Conservation (phyloP, 164 flowering plant genomes). For the Pachysandra terminalis region DNA sequence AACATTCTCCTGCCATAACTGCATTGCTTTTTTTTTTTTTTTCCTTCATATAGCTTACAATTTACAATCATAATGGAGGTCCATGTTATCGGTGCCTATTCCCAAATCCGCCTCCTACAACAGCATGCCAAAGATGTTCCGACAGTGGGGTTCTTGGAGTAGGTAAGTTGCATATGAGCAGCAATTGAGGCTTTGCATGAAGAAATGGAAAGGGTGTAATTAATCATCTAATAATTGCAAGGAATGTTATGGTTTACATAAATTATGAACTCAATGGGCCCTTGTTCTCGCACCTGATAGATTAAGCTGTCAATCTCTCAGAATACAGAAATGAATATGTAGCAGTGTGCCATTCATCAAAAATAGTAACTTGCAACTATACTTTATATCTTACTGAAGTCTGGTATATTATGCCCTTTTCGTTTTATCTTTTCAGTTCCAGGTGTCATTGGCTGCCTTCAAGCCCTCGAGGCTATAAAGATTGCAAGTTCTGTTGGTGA, state of each 20-base stretch:
- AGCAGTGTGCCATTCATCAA: not conserved
- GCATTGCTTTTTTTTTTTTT: not conserved
- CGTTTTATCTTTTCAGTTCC: constrained; percentile 55
- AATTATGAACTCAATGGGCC: not conserved
- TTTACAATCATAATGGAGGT: constrained; percentile 86
- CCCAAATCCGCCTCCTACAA: constrained; percentile 89
- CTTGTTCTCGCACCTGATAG: not conserved
- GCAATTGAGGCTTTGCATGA: not conserved
- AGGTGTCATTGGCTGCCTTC: constrained; percentile 94
- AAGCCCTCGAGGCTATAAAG: constrained; percentile 95
- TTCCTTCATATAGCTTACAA: constrained; percentile 63
- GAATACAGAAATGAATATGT: not conserved
- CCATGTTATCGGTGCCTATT: constrained; percentile 96
- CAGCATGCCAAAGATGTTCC: constrained; percentile 94
- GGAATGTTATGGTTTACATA: no score
- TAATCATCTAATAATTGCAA: no score
- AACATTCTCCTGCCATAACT: not conserved
- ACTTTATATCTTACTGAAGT: not conserved
- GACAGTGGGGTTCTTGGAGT: constrained; percentile 99
- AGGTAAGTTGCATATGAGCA: constrained; percentile 36
- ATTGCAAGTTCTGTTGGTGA: constrained; percentile 83
- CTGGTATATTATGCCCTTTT: not conserved
- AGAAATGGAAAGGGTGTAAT: not conserved
- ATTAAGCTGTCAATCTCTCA: not conserved
- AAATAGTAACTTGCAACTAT: not conserved